Base-by-base conservation (phyloP, 1,139 yeast species). In the Taphrina confusa region DNA sequence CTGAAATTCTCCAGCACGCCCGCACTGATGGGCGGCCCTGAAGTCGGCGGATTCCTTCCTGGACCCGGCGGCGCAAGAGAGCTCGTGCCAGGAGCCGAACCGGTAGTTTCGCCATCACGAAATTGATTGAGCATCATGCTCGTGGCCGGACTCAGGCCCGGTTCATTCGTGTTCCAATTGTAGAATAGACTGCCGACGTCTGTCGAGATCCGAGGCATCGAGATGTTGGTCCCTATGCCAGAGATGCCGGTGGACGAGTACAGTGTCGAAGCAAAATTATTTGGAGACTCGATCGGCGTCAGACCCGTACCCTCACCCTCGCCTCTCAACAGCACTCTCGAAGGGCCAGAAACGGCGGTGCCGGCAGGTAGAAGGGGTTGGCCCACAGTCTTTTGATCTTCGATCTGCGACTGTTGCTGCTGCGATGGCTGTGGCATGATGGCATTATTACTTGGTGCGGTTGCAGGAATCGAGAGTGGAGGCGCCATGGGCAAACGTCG, bases 101-200 rank as follows among this genome's bases (percentile, higher is more conserved):
- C 12, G 20, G 44, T 14, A 27, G 28, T 45, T 14, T 33, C 30
- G 28, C 33, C 25, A 12, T 47, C 52, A n/a, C 42, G 39, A 14
- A 33, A 47, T 14, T 54, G 58, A 5, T 31, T 31, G 14, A 54
- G 39, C 18, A 37, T 37, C 49, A 54, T 42, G 44, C 58, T 54
- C 51, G 58, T 54, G n/a, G 58, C 58, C 1, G 58, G 58, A 16
- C 51, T 42, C 28, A 54, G 40, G 8, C 58, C 58, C 23, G 58
- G 58, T 27, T 54, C 58, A 27, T 54, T 54, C 51, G 49, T 54
- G 34, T 54, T 46, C 58, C 58, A 54, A n/a, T 54, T 54, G 36
- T 54, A 54, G 36, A 54, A 54, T 11, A 54, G 44, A 16, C 51
- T 54, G 28, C 58, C 58, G 34, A 54, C 58, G 40, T 54, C 58